These are phyloP conservation scores for Flaveria bidentis DNA, from an alignment of 129 eudicot genomes.

Conservation along the genomic window DNA sequence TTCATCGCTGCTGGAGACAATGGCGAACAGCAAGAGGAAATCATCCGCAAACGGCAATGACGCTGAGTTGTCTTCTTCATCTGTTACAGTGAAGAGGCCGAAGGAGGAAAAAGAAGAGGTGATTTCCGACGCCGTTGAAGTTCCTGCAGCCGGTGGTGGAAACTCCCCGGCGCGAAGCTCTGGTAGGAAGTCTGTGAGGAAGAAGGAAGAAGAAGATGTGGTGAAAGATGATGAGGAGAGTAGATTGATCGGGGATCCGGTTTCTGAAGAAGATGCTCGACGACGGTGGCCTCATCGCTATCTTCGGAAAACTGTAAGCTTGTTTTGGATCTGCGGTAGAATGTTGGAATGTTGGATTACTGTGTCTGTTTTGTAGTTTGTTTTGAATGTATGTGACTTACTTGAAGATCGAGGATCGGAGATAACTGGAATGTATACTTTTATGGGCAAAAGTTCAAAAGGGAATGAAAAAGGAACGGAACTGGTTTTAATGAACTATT, in stretches of 20 bases:
- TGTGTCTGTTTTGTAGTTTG: too few relatives aligned
- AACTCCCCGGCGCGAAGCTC: slow-evolving; percentile 7
- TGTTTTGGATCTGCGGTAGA: not conserved
- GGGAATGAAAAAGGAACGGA: too few relatives aligned
- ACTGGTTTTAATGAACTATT: too few relatives aligned
- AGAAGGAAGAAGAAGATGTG: not conserved
- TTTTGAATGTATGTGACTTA: not conserved
- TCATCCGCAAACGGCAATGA: not conserved
- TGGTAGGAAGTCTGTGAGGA: not conserved
- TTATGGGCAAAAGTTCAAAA: too few relatives aligned
- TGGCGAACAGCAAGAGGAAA: slow-evolving; percentile 21
- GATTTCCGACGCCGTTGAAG: not conserved
- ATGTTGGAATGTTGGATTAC: not conserved
- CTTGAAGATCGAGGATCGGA: too few relatives aligned
- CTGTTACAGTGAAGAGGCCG: slow-evolving; percentile 13
- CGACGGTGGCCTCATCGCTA: slow-evolving; percentile 67
- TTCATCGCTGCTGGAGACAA: slow-evolving; percentile 14
- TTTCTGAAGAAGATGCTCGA: slow-evolving; percentile 49
- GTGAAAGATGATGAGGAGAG: slow-evolving; percentile 25
- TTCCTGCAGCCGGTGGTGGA: not conserved
- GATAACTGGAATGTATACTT: too few relatives aligned
- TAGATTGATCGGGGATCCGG: slow-evolving; percentile 46
- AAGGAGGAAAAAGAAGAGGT: not conserved
- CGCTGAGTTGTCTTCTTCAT: slow-evolving; percentile 4
- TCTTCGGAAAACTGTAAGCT: slow-evolving; percentile 2